phyloP scores from a whole-genome alignment of 78 protist species.

The Dictyostelium brefeldianum region DNA sequence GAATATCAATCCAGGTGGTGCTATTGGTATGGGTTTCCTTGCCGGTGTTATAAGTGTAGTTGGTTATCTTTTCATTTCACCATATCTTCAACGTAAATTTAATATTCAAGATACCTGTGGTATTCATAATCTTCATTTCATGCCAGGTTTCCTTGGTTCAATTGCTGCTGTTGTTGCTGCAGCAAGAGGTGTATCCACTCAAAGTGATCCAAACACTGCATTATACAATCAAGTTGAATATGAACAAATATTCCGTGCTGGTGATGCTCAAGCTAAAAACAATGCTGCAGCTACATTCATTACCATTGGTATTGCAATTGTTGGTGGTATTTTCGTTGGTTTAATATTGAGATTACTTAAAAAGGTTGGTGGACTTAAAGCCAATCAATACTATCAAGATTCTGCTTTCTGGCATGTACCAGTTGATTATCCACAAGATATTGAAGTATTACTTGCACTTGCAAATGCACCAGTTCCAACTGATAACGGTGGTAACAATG shows the following conservation, averaged over 20 bases:
- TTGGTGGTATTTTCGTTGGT: conserved; percentile 80
- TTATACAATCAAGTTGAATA: conserved; percentile 11
- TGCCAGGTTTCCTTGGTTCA: conserved; percentile 94
- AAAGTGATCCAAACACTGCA: not conserved
- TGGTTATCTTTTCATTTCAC: conserved; percentile 90
- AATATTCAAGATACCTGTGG: conserved; percentile 80
- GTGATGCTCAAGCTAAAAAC: conserved; percentile 52
- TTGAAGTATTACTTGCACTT: not conserved
- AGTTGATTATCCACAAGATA: conserved; percentile 61
- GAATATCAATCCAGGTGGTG: conserved; percentile 74
- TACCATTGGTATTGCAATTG: conserved; percentile 60
- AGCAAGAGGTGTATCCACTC: conserved; percentile 17
- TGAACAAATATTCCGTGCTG: conserved; percentile 45
- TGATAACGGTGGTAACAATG: conserved; percentile 2
- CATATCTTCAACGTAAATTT: conserved; percentile 49
- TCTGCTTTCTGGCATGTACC: conserved; percentile 82
- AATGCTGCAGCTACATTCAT: conserved; percentile 75
- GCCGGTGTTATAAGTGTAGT: conserved; percentile 86
- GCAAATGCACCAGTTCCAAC: not conserved
- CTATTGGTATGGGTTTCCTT: conserved; percentile 86
- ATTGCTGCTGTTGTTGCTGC: conserved; percentile 68
- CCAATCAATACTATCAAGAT: conserved; percentile 70
- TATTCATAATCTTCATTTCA: conserved; percentile 94
- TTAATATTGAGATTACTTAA: not conserved
- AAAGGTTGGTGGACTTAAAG: conserved; percentile 29